Base-by-base conservation (phyloP, 1,284 basidiomycete species). In the Pseudozyma sp. region DNA sequence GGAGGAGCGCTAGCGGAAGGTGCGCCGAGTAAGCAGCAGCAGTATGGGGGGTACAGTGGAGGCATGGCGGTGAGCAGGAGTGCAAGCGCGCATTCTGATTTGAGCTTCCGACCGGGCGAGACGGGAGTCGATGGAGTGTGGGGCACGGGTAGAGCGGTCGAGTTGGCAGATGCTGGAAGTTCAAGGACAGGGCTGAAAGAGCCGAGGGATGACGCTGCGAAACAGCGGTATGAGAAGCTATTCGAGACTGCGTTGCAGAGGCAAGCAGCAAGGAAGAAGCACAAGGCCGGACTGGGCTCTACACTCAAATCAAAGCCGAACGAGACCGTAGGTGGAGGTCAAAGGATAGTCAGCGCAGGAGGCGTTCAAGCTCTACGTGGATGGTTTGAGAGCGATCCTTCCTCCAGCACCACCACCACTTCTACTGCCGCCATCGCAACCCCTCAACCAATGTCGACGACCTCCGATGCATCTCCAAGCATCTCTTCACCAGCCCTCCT, bases 301-400 rank as follows among this genome's bases (percentile, higher is more conserved):
- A 6, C 55, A 57, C 4, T 52, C 54, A 3, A 21, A 52, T n/a
- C n/a, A 55, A 11, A 52, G 47, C 10, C 19, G n/a, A 31, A 31
- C 18, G 16, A 19, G 25, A 11, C n/a, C 1, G 21, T 5, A 5
- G 21, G 18, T 16, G n/a, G 6, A 3, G 18, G 42, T 21, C 25
- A 31, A 45, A 47, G 36, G 39, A 21, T 39, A 42, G 35, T 8
- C 63, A 44, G 43, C 19, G 45, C 45, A 16, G 43, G 59, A 16
- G 57, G 53, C 9, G 63, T 70, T 1, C 55, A 70, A 39, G 54
- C 67, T 12, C 47, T 70, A 0, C 25, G 57, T n/a, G 72, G 72
- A 2, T 75, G 72, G 72, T 75, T 75, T 47, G 72, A 75, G 18
- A 54, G 59, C 11, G 66, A 65, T 25, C 9, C 58, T n/a, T 34